phyloP scores from a whole-genome alignment of 352 stramenopile genomes.

The Aphanomyces invadans region DNA sequence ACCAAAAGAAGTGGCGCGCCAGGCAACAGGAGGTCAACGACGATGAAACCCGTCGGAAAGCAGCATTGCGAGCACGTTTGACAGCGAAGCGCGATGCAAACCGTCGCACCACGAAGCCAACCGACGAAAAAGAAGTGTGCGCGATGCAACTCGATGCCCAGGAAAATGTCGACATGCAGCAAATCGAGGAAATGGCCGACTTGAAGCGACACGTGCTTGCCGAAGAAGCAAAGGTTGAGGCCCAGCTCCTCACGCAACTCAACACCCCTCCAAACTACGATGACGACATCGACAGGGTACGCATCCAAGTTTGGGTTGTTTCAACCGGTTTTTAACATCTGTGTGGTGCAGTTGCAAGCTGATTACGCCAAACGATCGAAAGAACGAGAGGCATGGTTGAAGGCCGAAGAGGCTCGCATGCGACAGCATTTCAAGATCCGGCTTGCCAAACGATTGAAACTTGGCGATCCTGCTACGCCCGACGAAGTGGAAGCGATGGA shows the following conservation, averaged over 20 bases:
- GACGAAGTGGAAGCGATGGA: background rate
- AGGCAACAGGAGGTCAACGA: constrained; percentile 29
- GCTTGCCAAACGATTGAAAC: background rate
- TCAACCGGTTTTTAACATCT: too few species aligned
- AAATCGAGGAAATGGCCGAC: constrained; percentile 28
- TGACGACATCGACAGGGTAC: constrained; percentile 26
- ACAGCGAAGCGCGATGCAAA: constrained; percentile 23
- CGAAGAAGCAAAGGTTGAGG: constrained; percentile 20
- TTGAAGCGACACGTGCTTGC: background rate
- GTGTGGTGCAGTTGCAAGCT: background rate
- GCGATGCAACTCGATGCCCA: constrained; percentile 27
- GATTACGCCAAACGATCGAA: background rate
- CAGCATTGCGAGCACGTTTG: constrained; percentile 23
- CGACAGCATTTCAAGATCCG: background rate
- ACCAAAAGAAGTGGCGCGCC: constrained; percentile 21
- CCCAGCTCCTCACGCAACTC: constrained; percentile 1
- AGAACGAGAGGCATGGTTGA: background rate
- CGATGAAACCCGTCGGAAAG: constrained; percentile 27
- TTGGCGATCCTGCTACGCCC: background rate
- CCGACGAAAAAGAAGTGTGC: constrained; percentile 26
- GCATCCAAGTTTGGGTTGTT: constrained; percentile 27
- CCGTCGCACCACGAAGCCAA: constrained; percentile 25
- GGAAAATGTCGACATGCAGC: constrained; percentile 11
- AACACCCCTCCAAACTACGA: constrained; percentile 27
- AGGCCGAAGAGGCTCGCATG: background rate